phyloP scores from a whole-genome alignment of 23 red algal species.

The Gracilariopsis chorda region DNA sequence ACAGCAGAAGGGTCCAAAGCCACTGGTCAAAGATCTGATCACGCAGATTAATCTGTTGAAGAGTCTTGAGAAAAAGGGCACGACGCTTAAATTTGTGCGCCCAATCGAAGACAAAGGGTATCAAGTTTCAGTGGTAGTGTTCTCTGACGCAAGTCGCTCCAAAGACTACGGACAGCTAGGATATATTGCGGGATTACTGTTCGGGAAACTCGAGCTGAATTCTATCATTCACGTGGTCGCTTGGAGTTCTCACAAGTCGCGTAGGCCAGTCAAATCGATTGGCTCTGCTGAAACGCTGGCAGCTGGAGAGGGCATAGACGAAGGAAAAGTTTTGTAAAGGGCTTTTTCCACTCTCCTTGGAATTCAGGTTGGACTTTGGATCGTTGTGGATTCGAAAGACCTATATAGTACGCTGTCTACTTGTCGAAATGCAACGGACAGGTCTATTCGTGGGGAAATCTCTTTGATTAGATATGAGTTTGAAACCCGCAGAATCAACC shows the following conservation, averaged over 20 bases:
- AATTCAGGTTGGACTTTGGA: neutral
- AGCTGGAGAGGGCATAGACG: slow-evolving; percentile 8
- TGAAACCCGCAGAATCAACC: slow-evolving; percentile 27
- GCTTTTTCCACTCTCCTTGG: neutral
- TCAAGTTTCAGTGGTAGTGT: neutral
- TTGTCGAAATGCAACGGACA: neutral
- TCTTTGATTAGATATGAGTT: neutral
- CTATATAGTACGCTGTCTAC: neutral
- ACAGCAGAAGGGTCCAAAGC: neutral
- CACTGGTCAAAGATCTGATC: slow-evolving; percentile 2
- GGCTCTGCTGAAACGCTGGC: slow-evolving; percentile 30
- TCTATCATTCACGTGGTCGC: neutral
- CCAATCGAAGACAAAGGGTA: neutral
- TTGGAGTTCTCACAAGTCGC: slow-evolving; percentile 28
- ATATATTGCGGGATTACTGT: neutral
- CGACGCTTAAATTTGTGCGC: neutral
- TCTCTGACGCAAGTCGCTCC: neutral
- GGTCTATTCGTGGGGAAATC: slow-evolving; percentile 12
- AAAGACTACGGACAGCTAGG: slow-evolving; percentile 11
- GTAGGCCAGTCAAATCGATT: slow-evolving; percentile 14
- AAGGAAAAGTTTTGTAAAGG: neutral
- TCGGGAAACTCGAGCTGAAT: neutral
- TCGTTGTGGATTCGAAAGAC: slow-evolving; percentile 21
- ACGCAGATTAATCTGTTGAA: neutral
- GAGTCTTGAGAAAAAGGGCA: neutral